Evolutionary conservation across 225 moss, liverwort and hornwort genomes (phyloP), one percentile per base, ranked within the genome.

Genomic region (Thuidium tamariscinum): DNA sequence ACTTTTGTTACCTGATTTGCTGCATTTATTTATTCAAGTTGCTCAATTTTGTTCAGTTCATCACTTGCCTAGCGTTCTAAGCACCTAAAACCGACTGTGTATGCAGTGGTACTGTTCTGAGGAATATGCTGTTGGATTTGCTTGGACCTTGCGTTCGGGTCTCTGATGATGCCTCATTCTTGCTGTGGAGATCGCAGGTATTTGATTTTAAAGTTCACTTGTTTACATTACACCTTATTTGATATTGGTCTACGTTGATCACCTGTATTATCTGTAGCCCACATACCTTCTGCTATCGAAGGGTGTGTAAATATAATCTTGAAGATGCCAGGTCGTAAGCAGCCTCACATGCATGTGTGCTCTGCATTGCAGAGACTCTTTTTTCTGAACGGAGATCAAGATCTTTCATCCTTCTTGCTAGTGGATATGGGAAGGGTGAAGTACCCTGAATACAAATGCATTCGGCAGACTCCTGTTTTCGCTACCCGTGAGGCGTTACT

Each of bases 101-200:
- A 21, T 81, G 85, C 94, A 97, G 96, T 87, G 89, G 80, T 85
- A 83, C 88, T 88, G 80, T 87, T 64, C 70, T 94, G 48, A 76
- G 91, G 79, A 84, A 91, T 48, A 87, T 93, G 89, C 88, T 96
- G 57, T 73, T 89, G 80, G 92, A 94, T 74, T 88, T 87, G 68
- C 72, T 91, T 83, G 93, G 95, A 84, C 90, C 87, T 77, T 95
- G 94, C 85, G 84, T 97, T 82, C 94, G 97, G 78, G 83, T 96
- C 69, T 94, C 97, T 61, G 96, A 99, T 55, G 69, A 86, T 69
- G 98, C 97, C 80, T 91, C 91, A 67, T 97, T 99, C 89, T 82
- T 97, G 86, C 82, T 99, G 44, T 97, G 97, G 98, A 97, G 98
- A 65, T 88, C 96, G 76, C 97, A 99, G 95, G 98, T 99, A 83